Percentiles rank a stretch among this genome's conserved stretches.
Conservation (phyloP, 208 protist species). For the Crithidia fasciculata region DNA sequence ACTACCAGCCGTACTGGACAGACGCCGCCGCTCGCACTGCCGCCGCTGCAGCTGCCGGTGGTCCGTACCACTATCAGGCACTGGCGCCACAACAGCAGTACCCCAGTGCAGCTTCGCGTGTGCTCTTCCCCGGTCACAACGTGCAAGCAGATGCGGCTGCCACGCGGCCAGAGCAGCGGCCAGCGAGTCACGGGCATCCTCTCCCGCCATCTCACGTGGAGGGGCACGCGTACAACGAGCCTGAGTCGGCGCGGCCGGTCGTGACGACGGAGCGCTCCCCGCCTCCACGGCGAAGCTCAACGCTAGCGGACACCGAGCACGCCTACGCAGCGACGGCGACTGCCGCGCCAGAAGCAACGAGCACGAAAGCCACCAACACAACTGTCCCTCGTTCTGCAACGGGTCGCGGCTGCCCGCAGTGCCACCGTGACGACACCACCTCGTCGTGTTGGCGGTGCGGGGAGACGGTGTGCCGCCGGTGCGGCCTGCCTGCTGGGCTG, state of each 20-base stretch:
- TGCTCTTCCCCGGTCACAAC: constrained; percentile 1
- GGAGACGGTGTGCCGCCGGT: constrained; percentile 62
- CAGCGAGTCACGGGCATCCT: not conserved
- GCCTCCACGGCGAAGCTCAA: constrained; percentile 25
- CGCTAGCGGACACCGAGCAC: constrained; percentile 3
- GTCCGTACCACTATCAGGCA: not conserved
- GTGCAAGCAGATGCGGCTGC: not conserved
- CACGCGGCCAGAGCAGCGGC: not conserved
- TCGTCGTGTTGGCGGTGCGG: constrained; percentile 52
- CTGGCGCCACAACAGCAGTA: not conserved
- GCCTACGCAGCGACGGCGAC: not conserved
- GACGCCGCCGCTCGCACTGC: not conserved
- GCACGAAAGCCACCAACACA: not conserved
- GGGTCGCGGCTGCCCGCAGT: constrained; percentile 41
- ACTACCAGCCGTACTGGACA: constrained; percentile 18
- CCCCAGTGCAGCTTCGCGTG: constrained; percentile 1
- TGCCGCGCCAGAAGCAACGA: not conserved
- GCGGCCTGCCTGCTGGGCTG: constrained; percentile 34
- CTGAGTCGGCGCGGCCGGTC: constrained; percentile 17
- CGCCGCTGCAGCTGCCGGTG: not conserved
- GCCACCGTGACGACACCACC: constrained; percentile 51
- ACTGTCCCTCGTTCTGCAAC: constrained; percentile 24
- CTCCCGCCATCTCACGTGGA: not conserved
- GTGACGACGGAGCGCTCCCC: constrained; percentile 17
- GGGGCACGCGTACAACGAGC: constrained; percentile 31